Evolutionary conservation across 306 rosid genomes (phyloP), one percentile per base, ranked within the genome.

Genomic region (Cucurbita argyrosperma): DNA sequence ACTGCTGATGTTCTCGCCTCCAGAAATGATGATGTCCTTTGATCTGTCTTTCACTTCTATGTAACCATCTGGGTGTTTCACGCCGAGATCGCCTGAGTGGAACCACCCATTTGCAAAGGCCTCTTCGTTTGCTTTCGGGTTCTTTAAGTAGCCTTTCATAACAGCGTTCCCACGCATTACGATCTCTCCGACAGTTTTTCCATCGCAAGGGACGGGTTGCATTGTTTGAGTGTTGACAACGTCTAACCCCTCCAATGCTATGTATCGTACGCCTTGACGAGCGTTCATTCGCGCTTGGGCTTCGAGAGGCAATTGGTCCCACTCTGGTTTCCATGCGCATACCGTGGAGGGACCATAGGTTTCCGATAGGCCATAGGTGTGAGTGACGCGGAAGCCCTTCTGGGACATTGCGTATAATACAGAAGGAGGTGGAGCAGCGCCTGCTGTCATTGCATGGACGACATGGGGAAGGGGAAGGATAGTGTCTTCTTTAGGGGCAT

Each of bases 271-370:
- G 8, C 98, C 98, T 86, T 94, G 98, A 50, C 97, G 90, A 18
- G 98, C 93, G 23, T 93, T 85, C 57, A 88, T 80, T 11, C 83
- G 85, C 14, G 97, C 96, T 79, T 79, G 92, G 68, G 74, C 49
- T 78, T 77, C 90, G 0, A 78, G 84, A 8, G 98, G 90, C 7
- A 89, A 87, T 2, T 84, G 84, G 57, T 89, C 88, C 98, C 97
- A 94, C 55, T 94, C 98, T 9, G 95, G 98, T 76, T 90, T 90
- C 98, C 98, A 90, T 43, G 90, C 90, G 77, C 98, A 94, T 3
- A 94, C 84, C 0, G 92, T 85, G 11, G 98, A 81, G 3, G 98
- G 98, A 49, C 96, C 98, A 59, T 77, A 90, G 67, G 98, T 93
- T 82, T 93, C 97, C 9, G 98, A 90, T 75, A 88, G 86, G 47